Evolutionary conservation across 108 stramenopile genomes (phyloP), one percentile per base, ranked within the genome.

Genomic region (Nitzschia putrida): DNA sequence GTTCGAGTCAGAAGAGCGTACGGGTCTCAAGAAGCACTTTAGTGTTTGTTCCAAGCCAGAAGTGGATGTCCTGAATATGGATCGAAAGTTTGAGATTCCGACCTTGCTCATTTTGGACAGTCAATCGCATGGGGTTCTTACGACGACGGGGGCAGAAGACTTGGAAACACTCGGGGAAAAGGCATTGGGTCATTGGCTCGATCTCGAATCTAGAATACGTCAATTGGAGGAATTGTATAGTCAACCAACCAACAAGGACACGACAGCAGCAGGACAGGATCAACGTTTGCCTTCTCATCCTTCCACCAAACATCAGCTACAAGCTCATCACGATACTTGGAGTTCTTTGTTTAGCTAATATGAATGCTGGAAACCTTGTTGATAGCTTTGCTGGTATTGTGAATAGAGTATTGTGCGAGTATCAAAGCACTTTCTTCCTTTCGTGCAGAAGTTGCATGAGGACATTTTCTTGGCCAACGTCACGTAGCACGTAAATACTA

Each of bases 91-190:
- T 29, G 84, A 82, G 41, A 84, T 90, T 49, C 89, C 86, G 2
- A 83, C 89, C 53, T 60, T 87, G 7, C 70, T 90, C 53, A 77
- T 90, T 8, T 52, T 90, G 34, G 82, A 85, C 52, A 73, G 86
- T 20, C 16, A 41, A n/a, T 73, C 84, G n/a, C 86, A 84, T 13
- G 61, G 63, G 11, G 64, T 90, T 3, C 43, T 90, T 1, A 85
- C 86, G 23, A 66, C 45, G 8, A 61, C 71, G 44, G 89, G 89
- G 13, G 84, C 66, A 11, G 45, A 80, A 20, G 86, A 90, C 69
- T 37, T 90, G 25, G 57, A 71, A 24, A 61, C 77, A n/a, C 45
- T 77, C 38, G 66, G 71, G 51, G 74, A 54, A 16, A 58, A 61
- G 29, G 85, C 79, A 8, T 56, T 90, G 10, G 69, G 75, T 37